Base-by-base conservation (phyloP, 2,329 filamentous ascomycete genomes). In the Penicillium sp. region DNA sequence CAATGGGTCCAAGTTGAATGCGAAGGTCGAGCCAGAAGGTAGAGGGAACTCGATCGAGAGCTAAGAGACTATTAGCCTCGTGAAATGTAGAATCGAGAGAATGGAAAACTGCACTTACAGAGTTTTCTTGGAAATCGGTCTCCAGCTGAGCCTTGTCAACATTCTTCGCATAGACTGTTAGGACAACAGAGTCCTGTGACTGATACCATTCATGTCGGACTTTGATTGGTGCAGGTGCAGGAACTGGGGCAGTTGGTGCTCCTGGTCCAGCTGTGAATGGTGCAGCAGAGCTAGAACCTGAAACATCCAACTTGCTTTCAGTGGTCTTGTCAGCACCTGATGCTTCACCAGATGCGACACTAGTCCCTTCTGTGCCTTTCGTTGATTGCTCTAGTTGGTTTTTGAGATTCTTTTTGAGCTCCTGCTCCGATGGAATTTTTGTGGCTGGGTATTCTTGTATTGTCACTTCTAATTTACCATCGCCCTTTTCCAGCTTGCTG, bases 201-300 rank as follows among this genome's bases (percentile, higher is more conserved):
- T 89, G 85, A 64, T 87, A 88, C 84, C 84, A 89, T 58, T 89
- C 86, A 64, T 87, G 80, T 56, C 85, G 80, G 62, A 88, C 81
- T 67, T 87, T 87, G 58, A 80, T 77, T 5, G 80, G 81, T 57
- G 58, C 33, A n/a, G 46, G 28, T n/a, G 56, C 56, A 38, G 56
- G 21, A 30, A 30, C 35, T 40, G 38, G 14, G 24, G 51, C 47
- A 24, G 57, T 35, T 8, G 61, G 26, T 35, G 56, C 45, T 11
- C 63, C 18, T 35, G 63, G 23, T 12, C 57, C 42, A 18, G 61
- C 26, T 48, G 47, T 47, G 42, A 57, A 51, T 16, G 43, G 26
- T 26, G 55, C 55, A 40, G 55, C 42, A 6, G 59, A 48, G 0
- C 47, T 26, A 54, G 57, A 30, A 43, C 38, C 47, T 7, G 47